Conservation (phyloP, 139 green algal species). For the Chlorella vulgaris region DNA sequence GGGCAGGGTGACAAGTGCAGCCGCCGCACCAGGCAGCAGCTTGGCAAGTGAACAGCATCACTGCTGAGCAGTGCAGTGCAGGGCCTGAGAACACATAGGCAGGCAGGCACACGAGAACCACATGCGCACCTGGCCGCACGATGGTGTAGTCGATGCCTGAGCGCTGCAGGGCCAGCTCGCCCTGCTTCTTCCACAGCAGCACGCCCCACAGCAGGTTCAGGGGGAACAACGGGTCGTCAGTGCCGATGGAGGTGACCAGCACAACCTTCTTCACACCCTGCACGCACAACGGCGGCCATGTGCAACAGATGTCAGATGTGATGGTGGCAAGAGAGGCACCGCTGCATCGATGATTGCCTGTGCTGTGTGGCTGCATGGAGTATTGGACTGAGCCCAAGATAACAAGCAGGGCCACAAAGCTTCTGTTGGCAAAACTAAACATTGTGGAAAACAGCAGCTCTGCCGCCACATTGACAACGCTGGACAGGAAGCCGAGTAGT, state of each 20-base stretch:
- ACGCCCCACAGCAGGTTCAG: conserved; percentile 85
- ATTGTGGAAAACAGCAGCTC: too few relatives aligned
- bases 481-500: too few relatives aligned
- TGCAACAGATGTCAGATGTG: background rate
- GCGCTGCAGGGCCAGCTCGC: conserved; percentile 81
- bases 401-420: too few relatives aligned
- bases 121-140: conserved; percentile 59
- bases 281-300: background rate
- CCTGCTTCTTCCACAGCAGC: conserved; percentile 82
- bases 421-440: too few relatives aligned
- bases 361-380: too few relatives aligned
- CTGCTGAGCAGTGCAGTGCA: too few relatives aligned
- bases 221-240: conserved; percentile 72
- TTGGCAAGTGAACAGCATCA: background rate
- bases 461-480: too few relatives aligned
- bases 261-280: conserved; percentile 46
- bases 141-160: conserved; percentile 82
- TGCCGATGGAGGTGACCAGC: conserved; percentile 74
- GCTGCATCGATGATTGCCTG: too few relatives aligned
- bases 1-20: background rate
- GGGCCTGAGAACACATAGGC: background rate
- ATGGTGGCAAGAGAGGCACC: too few relatives aligned
- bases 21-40: background rate
- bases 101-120: background rate
- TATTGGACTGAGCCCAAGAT: background rate